Percentiles rank a stretch among this genome's conserved stretches.
These are phyloP conservation scores for Deuterostichococcus epilithicus DNA, from an alignment of 139 green algal species.

Conservation along the genomic window DNA sequence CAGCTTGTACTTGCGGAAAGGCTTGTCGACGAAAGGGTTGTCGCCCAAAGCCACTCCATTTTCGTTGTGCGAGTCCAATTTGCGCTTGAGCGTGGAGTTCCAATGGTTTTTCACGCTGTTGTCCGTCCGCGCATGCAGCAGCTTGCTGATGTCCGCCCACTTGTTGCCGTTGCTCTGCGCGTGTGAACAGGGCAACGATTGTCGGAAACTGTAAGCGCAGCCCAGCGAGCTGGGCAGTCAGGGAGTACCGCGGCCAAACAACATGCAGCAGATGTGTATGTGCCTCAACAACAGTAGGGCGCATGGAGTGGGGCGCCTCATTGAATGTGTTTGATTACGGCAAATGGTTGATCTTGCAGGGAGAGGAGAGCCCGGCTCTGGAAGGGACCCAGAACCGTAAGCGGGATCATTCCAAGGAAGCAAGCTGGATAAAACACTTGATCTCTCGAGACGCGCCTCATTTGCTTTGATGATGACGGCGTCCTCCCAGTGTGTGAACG, in stretches of 20 bases:
- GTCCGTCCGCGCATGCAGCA: constrained; percentile 73
- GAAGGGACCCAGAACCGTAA: too few relatives aligned
- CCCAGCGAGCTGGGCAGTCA: neutral
- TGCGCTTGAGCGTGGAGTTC: constrained; percentile 70
- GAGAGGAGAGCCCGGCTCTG: too few relatives aligned
- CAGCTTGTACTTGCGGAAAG: neutral
- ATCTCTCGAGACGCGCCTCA: constrained; percentile 6
- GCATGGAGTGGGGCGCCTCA: neutral
- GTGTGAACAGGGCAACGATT: neutral
- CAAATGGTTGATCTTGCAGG: too few relatives aligned
- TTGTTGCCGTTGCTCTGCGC: constrained; percentile 22
- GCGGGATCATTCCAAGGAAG: too few relatives aligned
- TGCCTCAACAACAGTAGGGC: neutral
- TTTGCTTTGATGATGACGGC: constrained; percentile 65
- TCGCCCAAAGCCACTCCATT: neutral
- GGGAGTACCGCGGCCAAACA: too few relatives aligned
- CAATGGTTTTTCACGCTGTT: constrained; percentile 83
- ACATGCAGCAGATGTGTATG: neutral
- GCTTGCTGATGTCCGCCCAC: constrained; percentile 71
- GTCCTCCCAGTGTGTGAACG: constrained; percentile 74
- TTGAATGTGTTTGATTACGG: constrained; percentile 12
- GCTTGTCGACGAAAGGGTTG: neutral
- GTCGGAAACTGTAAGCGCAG: neutral
- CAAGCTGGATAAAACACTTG: neutral
- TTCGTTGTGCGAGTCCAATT: constrained; percentile 22